Base-by-base conservation (phyloP, 2,329 filamentous ascomycete species). In the Emmonsiellopsis sp. region DNA sequence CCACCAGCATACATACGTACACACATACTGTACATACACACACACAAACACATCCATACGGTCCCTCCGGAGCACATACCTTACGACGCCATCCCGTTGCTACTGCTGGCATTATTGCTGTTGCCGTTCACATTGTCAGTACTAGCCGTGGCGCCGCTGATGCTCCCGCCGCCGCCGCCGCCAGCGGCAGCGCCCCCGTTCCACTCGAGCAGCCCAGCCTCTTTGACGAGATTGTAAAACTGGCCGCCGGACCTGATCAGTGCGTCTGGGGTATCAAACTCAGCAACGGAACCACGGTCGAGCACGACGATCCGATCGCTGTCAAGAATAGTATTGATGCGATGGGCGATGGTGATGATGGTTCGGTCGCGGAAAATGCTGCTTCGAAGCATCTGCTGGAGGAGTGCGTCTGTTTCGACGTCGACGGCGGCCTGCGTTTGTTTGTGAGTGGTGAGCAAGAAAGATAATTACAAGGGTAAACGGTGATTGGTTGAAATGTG, bases 311-410 rank as follows among this genome's bases (percentile, higher is more conserved):
- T 93, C 50, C 91, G 83, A 73, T 98, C 92, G 57, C 80, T 83
- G 64, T 86, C 83, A 11, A 98, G 79, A 63, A 98, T 97, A 9
- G 93, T 98, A 74, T 97, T 97, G 75, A 98, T 95, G 53, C 93
- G 85, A 75, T 98, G 93, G 30, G 93, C 93, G 64, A 98, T 95
- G 1, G 93, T 98, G 70, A 98, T 95, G 70, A 98, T 97, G 38
- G 93, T 98, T 52, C 89, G 84, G 71, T 96, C 89, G 57, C 85
- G 80, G 74, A 98, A 98, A 68, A 83, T 78, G 62, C 72, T 79
- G 65, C 78, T 82, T 54, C 82, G 77, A 47, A 85, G 68, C 16
- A 82, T 85, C 37, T 79, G 77, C 68, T 85, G 83, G 54, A 85
- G 72, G 72, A 85, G 72, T 44, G 80, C 79, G 67, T 86, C 81